Percentiles rank a stretch among this genome's conserved stretches.
Evolutionary conservation across 129 eudicot genomes (phyloP).

Genomic region (sunflower (Helianthus annuus)): DNA sequence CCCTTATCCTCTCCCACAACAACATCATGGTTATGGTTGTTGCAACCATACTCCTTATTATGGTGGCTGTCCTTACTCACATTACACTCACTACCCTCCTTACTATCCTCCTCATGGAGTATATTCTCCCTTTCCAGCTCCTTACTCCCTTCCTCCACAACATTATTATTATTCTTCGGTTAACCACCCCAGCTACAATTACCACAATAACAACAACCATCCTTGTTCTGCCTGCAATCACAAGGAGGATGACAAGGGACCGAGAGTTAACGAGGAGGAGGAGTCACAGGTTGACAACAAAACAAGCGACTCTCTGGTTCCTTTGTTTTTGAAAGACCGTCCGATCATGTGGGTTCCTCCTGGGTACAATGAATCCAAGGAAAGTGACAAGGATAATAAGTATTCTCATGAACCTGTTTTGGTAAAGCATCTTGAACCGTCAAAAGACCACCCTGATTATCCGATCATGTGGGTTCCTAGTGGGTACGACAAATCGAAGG

Average conservation of each 20-base stretch:
- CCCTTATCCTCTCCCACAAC: constrained; percentile 43
- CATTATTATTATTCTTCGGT: constrained; percentile 31
- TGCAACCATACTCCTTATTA: constrained; percentile 36
- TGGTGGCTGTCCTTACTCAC: constrained; percentile 42
- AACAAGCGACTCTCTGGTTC: constrained; percentile 30
- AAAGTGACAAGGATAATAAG: constrained; percentile 13
- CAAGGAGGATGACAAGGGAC: constrained; percentile 35
- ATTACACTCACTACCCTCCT: not conserved
- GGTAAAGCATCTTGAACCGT: constrained; percentile 20
- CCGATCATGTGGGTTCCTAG: constrained; percentile 67
- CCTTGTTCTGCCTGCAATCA: constrained; percentile 70
- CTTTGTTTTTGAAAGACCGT: constrained; percentile 37
- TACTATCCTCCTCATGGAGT: constrained; percentile 32
- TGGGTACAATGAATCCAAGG: constrained; percentile 19
- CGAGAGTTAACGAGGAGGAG: constrained; percentile 35
- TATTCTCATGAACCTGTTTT: constrained; percentile 25
- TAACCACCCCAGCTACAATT: constrained; percentile 51
- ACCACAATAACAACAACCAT: constrained; percentile 39
- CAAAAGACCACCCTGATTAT: constrained; percentile 31
- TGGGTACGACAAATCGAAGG: constrained; percentile 19
- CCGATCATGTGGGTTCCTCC: constrained; percentile 60
- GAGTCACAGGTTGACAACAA: constrained; percentile 35
- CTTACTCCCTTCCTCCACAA: constrained; percentile 48
- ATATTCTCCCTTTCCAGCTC: constrained; percentile 41
- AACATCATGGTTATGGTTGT: constrained; percentile 47